phyloP scores from a whole-genome alignment of 257 asterid genomes.

The Ajuga chamaepitys region DNA sequence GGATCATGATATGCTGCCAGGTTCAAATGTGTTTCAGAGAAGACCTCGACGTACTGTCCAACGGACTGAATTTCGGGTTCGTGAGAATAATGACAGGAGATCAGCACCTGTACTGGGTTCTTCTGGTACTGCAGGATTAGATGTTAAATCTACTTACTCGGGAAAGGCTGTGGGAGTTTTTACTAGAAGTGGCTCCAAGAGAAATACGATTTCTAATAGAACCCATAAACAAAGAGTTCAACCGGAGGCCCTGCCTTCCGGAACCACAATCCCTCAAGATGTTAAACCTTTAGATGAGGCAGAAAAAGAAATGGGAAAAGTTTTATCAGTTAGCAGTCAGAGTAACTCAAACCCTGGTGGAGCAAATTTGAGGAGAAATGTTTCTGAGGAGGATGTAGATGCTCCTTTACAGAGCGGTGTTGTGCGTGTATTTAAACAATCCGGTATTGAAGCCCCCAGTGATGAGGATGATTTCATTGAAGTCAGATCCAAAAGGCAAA shows the following conservation, averaged over 20 bases:
- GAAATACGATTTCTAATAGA: conserved; percentile 53
- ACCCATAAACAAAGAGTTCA: conserved; percentile 37
- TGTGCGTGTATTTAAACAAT: conserved; percentile 82
- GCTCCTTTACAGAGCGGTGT: conserved; percentile 96
- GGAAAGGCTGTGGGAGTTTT: conserved; percentile 44
- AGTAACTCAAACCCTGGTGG: conserved; percentile 31
- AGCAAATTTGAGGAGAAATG: conserved; percentile 44
- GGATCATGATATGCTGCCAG: conserved; percentile 36
- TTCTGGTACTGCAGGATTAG: conserved; percentile 28
- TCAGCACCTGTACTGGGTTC: conserved; percentile 30
- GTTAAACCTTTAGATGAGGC: conserved; percentile 33
- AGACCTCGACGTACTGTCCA: conserved; percentile 66
- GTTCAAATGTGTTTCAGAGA: conserved; percentile 59
- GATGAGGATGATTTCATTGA: conserved; percentile 97
- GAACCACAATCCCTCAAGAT: conserved; percentile 28
- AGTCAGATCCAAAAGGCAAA: conserved; percentile 93
- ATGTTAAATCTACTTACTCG: conserved; percentile 34
- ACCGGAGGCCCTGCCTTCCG: conserved; percentile 35
- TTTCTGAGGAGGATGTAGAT: conserved; percentile 76
- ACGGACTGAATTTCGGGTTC: conserved; percentile 70
- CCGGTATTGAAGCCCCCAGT: conserved; percentile 92
- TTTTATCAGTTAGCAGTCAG: conserved; percentile 24
- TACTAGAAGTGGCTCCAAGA: conserved; percentile 74
- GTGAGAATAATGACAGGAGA: conserved; percentile 64
- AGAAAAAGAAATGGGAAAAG: conserved; percentile 33